Evolutionary conservation across 257 asterid species (phyloP).

Genomic region (Salvia hispanica): DNA sequence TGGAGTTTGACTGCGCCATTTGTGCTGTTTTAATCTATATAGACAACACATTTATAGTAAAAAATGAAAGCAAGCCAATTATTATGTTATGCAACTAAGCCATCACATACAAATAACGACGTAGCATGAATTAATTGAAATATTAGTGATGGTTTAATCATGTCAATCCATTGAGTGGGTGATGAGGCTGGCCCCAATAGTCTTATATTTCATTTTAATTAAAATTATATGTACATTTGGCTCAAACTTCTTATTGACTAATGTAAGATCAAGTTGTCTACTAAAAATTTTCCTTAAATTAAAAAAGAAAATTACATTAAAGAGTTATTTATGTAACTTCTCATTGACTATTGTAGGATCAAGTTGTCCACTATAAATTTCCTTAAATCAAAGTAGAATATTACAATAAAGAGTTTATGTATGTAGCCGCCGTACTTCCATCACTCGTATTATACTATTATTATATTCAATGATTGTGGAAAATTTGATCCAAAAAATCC

Average conservation of each 20-base stretch:
- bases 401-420: not conserved
- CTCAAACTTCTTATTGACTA: not conserved
- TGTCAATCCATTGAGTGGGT: not conserved
- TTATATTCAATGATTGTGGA: not conserved
- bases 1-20: constrained; percentile 21
- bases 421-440: not conserved
- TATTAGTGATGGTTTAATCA: not conserved
- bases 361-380: not conserved
- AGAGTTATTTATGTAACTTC: not conserved
- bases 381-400: too few species aligned
- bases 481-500: not conserved
- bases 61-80: not conserved
- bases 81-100: not conserved
- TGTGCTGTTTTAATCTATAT: constrained; percentile 13
- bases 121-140: not conserved
- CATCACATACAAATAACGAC: constrained; percentile 13
- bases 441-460: not conserved
- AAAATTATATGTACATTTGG: not conserved
- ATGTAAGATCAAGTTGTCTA: not conserved
- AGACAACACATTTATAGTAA: not conserved
- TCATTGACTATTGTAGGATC: not conserved
- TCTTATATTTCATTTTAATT: not conserved
- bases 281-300: not conserved
- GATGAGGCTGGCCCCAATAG: not conserved
- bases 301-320: not conserved